Conservation (phyloP, 345 rosid species). For the Microcos paniculata region DNA sequence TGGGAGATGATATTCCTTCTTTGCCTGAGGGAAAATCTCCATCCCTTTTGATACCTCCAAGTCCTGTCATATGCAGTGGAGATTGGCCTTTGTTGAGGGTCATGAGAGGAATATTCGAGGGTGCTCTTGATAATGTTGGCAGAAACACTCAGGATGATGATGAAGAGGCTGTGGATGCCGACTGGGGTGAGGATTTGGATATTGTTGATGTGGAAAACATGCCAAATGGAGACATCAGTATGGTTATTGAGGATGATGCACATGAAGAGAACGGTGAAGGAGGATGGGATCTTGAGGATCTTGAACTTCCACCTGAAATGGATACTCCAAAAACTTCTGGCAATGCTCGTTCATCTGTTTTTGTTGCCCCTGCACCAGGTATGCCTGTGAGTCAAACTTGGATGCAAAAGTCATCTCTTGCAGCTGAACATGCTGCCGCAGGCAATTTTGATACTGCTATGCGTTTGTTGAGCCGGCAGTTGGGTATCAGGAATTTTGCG, state of each 20-base stretch:
- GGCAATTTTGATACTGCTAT: slow-evolving; percentile 87
- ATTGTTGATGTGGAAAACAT: slow-evolving; percentile 57
- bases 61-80: slow-evolving; percentile 72
- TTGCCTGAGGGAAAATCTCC: slow-evolving; percentile 71
- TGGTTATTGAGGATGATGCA: slow-evolving; percentile 50
- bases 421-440: slow-evolving; percentile 86
- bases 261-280: slow-evolving; percentile 52
- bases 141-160: slow-evolving; percentile 58
- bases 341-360: slow-evolving; percentile 52
- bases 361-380: slow-evolving; percentile 51
- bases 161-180: slow-evolving; percentile 45
- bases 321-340: slow-evolving; percentile 62
- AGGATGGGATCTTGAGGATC: slow-evolving; percentile 88
- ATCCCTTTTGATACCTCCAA: slow-evolving; percentile 74
- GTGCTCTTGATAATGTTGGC: slow-evolving; percentile 60
- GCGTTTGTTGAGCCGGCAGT: slow-evolving; percentile 83
- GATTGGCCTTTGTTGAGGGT: slow-evolving; percentile 97
- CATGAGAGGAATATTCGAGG: slow-evolving; percentile 86
- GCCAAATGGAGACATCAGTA: slow-evolving; percentile 53
- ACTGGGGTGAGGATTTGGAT: slow-evolving; percentile 34
- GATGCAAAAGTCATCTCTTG: slow-evolving; percentile 77
- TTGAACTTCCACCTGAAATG: slow-evolving; percentile 76
- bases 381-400: slow-evolving; percentile 46
- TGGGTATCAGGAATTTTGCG: slow-evolving; percentile 69
- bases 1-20: slow-evolving; percentile 73